Base-by-base conservation (phyloP, 148 eudicot genomes). In the Amaranthus cruentus region DNA sequence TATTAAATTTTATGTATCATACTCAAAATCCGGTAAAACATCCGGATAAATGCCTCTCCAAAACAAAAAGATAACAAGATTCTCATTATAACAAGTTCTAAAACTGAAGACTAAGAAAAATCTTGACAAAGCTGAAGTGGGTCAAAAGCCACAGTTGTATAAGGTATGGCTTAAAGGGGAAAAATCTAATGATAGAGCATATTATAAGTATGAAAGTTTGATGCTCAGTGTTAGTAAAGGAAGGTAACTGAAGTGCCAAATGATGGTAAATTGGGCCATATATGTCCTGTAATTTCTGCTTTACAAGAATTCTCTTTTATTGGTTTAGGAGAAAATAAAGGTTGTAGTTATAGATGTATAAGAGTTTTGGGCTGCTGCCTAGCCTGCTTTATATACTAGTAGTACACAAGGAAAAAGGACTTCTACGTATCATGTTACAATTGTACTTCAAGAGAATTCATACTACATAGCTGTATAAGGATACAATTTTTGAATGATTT, bases 211-310 rank as follows among this genome's bases (percentile, higher is more conserved):
- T 28, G 6, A 68, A 21, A 38, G 0, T 42, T 53, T 54, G 28
- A 53, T 42, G 50, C 5, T 0, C 12, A 60, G 6, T 9, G 13
- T 11, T 69, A 52, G 72, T 14, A 53, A 46, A 49, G 12, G 42
- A 50, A 68, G 54, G 11, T 21, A 4, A 47, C 51, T 4, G 42
- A 67, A 75, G 78, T 28, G 38, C 38, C 38, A 28, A 28, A 28
- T 69, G 47, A 55, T 18, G 67, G 62, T 43, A 76, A 70, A 55
- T 28, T 53, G 57, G 79, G 79, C 48, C 52, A 72, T 62, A 70
- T 43, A 43, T 49, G 58, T 72, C 68, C 71, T 42, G 51, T 54
- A 56, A 76, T 50, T 69, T 54, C 46, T 64, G 67, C 74, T 69
- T 75, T 58, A 76, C 72, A 38, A 51, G 13, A 1, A 49, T 28